These are phyloP conservation scores for Psilocybe tampanensis DNA, from an alignment of 768 basidiomycete species.

Conservation along the genomic window DNA sequence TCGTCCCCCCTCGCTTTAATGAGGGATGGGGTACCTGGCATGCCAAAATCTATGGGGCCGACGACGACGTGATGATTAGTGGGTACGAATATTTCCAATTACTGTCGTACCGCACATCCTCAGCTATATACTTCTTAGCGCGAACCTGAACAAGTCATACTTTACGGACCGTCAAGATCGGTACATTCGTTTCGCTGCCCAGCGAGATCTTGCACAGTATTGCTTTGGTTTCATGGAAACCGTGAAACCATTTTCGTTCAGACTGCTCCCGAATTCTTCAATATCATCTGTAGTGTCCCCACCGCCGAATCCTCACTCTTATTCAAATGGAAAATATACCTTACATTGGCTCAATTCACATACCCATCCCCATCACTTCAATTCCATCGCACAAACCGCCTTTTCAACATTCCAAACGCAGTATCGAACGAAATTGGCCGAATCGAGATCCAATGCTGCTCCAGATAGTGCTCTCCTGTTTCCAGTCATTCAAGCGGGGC, in stretches of 20 bases:
- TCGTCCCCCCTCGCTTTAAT: conserved; percentile 92
- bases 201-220: conserved; percentile 74
- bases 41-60: conserved; percentile 92
- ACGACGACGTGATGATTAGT: conserved; percentile 90
- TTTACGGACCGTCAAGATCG: conserved; percentile 96
- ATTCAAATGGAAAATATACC: conserved; percentile 44
- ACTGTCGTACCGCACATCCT: no score
- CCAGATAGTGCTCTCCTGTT: conserved; percentile 54
- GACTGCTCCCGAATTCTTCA: conserved; percentile 33
- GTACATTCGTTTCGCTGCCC: conserved; percentile 73
- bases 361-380: conserved; percentile 71
- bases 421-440: conserved; percentile 18
- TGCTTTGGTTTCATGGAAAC: conserved; percentile 77
- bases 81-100: conserved; percentile 53
- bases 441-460: neutral
- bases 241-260: conserved; percentile 75
- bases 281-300: neutral
- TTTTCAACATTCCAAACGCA: conserved; percentile 63
- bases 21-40: conserved; percentile 99
- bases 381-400: conserved; percentile 56
- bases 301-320: conserved; percentile 28
- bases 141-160: conserved; percentile 91
- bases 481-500: conserved; percentile 89
- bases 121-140: conserved; percentile 54
- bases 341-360: conserved; percentile 69